Percentiles rank a stretch among this genome's conserved stretches.
Evolutionary conservation across 306 rosid genomes (phyloP).

Genomic region (Fagus crenata): DNA sequence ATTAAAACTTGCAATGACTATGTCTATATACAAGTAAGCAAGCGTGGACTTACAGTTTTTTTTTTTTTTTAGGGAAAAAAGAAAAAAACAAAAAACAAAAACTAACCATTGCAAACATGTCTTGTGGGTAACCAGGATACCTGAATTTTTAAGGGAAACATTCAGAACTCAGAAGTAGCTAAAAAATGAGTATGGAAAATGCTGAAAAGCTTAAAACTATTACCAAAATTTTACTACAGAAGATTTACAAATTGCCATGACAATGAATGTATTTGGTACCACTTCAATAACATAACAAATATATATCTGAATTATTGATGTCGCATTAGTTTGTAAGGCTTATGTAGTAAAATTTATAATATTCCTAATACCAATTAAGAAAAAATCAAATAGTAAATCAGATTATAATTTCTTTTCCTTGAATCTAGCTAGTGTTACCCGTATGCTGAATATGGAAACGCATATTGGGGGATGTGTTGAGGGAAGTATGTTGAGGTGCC

Average conservation of each 20-base stretch:
- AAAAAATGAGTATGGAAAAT: not conserved
- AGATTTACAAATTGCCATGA: no score
- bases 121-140: slow-evolving; percentile 57
- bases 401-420: not conserved
- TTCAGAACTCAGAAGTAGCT: slow-evolving; percentile 20
- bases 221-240: no score
- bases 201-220: no score
- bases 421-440: slow-evolving; percentile 40
- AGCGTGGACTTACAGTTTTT: not conserved
- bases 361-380: no score
- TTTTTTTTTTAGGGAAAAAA: no score
- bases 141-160: slow-evolving; percentile 36
- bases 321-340: no score
- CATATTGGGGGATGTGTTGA: slow-evolving; percentile 49
- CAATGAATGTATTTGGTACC: no score
- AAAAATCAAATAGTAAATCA: not conserved
- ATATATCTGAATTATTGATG: no score
- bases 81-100: not conserved
- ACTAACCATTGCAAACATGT: slow-evolving; percentile 48
- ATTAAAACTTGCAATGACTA: not conserved
- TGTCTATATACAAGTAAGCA: not conserved
- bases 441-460: slow-evolving; percentile 37
- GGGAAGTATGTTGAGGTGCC: slow-evolving; percentile 40
- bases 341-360: no score
- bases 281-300: no score